Evolutionary conservation across 805 yeast species (phyloP).

Genomic region (Candida sphagnicola): DNA sequence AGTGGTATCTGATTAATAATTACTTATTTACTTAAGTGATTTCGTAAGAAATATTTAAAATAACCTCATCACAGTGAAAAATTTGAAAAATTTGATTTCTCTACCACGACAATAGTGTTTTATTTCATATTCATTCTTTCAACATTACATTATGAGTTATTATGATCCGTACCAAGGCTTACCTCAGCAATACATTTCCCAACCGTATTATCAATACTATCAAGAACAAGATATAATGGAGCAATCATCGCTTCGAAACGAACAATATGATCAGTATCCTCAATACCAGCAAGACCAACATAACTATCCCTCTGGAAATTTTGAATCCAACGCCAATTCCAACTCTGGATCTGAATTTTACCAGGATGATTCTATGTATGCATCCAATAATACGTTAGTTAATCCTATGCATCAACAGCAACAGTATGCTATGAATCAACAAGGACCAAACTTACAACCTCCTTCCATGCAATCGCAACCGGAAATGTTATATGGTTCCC

Average conservation of each 20-base stretch:
- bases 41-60: neutral
- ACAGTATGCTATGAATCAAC: slow-evolving; percentile 6
- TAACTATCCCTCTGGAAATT: neutral
- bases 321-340: neutral
- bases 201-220: slow-evolving; percentile 32
- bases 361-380: slow-evolving; percentile 1
- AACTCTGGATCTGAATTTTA: neutral
- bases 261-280: slow-evolving; percentile 4
- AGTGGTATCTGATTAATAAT: neutral
- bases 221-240: slow-evolving; percentile 9
- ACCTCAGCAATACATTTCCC: slow-evolving; percentile 34
- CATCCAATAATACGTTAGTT: neutral
- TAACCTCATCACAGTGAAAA: neutral
- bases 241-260: neutral
- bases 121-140: neutral
- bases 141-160: slow-evolving; percentile 29
- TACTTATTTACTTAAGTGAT: slow-evolving; percentile 5
- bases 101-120: neutral
- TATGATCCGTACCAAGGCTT: slow-evolving; percentile 38
- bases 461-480: slow-evolving; percentile 2
- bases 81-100: slow-evolving; percentile 1
- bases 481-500: slow-evolving; percentile 4
- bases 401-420: slow-evolving; percentile 6
- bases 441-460: slow-evolving; percentile 6
- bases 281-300: slow-evolving; percentile 3